Percentiles rank a stretch among this genome's conserved stretches.
phyloP scores from a whole-genome alignment of 73 alveolate genomes.

The Paramecium octaurelia region DNA sequence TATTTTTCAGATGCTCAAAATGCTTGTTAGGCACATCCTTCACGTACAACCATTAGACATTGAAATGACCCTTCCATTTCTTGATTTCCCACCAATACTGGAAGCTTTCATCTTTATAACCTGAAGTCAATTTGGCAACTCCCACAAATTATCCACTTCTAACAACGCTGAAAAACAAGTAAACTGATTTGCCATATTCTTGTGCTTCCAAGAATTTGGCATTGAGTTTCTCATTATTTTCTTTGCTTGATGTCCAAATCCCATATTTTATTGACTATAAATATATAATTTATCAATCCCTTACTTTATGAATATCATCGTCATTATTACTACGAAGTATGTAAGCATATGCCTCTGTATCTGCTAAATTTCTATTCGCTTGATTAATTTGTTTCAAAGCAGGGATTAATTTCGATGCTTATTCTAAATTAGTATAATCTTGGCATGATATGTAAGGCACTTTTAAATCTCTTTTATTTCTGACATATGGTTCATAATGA shows the following conservation, averaged over 20 bases:
- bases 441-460: constrained; percentile 31
- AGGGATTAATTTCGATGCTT: constrained; percentile 20
- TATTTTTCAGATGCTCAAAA: constrained; percentile 56
- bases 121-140: constrained; percentile 60
- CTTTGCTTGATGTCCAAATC: constrained; percentile 61
- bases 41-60: constrained; percentile 58
- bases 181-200: not conserved
- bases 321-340: constrained; percentile 59
- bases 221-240: constrained; percentile 49
- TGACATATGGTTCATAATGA: constrained; percentile 49
- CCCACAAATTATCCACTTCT: constrained; percentile 63
- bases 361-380: constrained; percentile 26
- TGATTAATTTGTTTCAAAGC: constrained; percentile 36
- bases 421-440: constrained; percentile 19
- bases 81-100: constrained; percentile 63
- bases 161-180: constrained; percentile 57
- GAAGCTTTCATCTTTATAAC: constrained; percentile 61
- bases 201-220: constrained; percentile 50
- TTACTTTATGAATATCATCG: constrained; percentile 61
- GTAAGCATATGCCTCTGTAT: constrained; percentile 50
- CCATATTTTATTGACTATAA: constrained; percentile 61
- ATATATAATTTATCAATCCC: not conserved
- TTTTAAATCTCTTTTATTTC: constrained; percentile 32
- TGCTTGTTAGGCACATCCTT: constrained; percentile 54
- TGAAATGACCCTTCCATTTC: constrained; percentile 63